Conservation (phyloP, 2,329 filamentous ascomycete species). For the Monosporascus ibericus region DNA sequence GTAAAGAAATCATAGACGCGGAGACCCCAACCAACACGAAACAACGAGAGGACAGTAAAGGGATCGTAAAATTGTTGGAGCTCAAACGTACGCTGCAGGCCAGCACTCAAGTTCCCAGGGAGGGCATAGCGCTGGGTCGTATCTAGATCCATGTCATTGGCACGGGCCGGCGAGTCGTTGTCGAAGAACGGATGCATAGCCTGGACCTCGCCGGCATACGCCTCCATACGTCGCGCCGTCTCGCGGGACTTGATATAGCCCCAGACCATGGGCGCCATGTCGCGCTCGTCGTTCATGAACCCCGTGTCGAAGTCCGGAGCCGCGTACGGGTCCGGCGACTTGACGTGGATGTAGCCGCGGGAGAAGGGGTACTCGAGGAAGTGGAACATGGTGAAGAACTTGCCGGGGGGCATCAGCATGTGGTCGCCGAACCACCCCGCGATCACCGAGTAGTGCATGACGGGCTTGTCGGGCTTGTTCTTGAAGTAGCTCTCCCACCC, state of each 20-base stretch:
- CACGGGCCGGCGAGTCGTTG: slow-evolving; percentile 62
- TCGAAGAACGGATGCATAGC: slow-evolving; percentile 66
- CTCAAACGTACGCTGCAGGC: slow-evolving; percentile 48
- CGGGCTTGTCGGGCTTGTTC: slow-evolving; percentile 77
- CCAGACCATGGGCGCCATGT: slow-evolving; percentile 83
- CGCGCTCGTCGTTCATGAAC: slow-evolving; percentile 80
- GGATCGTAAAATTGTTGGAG: no score
- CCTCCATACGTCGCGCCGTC: slow-evolving; percentile 71
- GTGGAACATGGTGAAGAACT: slow-evolving; percentile 81
- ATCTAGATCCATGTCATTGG: slow-evolving; percentile 66
- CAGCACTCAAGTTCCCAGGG: slow-evolving; percentile 63
- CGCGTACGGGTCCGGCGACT: slow-evolving; percentile 50
- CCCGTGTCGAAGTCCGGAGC: slow-evolving; percentile 72
- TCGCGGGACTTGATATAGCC: slow-evolving; percentile 78
- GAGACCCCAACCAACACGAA: no score
- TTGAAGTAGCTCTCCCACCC: slow-evolving; percentile 82
- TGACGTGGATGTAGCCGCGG: background rate
- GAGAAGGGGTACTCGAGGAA: slow-evolving; percentile 36
- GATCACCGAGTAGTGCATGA: slow-evolving; percentile 81
- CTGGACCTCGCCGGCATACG: slow-evolving; percentile 69
- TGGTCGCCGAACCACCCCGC: slow-evolving; percentile 59
- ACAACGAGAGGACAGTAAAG: background rate
- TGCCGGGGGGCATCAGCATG: slow-evolving; percentile 62
- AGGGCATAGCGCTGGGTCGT: slow-evolving; percentile 74
- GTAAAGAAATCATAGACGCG: no score